Base-by-base conservation (phyloP, 2,329 filamentous ascomycete genomes). In the Xylaria sp. region DNA sequence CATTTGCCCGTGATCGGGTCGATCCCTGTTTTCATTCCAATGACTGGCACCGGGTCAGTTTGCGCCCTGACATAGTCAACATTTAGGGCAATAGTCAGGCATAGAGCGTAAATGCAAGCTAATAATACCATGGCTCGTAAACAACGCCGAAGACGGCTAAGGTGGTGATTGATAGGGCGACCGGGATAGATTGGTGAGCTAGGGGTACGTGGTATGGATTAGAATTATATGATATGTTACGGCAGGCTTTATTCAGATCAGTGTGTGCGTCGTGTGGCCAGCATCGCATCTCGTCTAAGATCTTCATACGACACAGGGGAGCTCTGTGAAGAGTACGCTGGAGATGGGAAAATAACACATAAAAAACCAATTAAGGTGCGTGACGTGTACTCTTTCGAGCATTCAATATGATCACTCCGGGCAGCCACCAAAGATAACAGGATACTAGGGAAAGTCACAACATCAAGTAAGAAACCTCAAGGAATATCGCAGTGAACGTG, bases 1-100 rank as follows among this genome's bases (percentile, higher is more conserved):
- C 78, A 74, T 49, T 77, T 74, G 3, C 77, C 77, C 13, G 78
- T 79, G 19, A 52, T 51, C 23, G 65, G 48, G 33, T 68, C 54
- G 27, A 73, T 65, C 4, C 71, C 71, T 17, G 71, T 73, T 13
- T 60, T 67, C 55, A 70, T 55, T 13, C 71, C 71, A 31, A 61
- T 65, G 6, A 73, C 65, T 4, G 68, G 65, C 9, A 73, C 59
- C 9, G 53, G 56, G 6, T 62, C 46, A 17, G 46, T 61, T 47
- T 62, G 60, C 13, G 48, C 54, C 25, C 53, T 38, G 11, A 37
- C 53, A 25, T 66, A 43, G 21, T 35, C 37, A 46, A 62, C 33
- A 3, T 46, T 31, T 40, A 56, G 15, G 25, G 54, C 41, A 47
- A 57, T 55, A 15, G 57, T 43, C 21, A 57, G 46, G 47, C 47